Evolutionary conservation across 208 protist genomes (phyloP).

Genomic region (Tritrichomonas foetus): DNA sequence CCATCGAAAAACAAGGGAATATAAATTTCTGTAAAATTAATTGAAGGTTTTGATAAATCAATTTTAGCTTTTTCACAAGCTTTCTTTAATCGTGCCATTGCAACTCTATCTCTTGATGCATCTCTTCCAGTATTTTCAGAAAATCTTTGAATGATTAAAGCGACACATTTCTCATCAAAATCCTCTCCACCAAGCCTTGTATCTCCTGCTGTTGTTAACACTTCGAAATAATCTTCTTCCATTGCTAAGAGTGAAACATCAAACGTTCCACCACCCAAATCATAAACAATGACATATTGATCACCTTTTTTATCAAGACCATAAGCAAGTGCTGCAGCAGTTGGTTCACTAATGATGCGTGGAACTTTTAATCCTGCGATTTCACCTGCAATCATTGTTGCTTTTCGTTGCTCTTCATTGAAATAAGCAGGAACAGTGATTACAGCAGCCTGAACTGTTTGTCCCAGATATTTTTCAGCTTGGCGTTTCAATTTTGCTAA

Average conservation of each 20-base stretch:
- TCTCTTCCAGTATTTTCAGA: neutral
- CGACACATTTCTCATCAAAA: constrained; percentile 61
- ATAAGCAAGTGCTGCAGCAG: constrained; percentile 64
- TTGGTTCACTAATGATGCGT: constrained; percentile 64
- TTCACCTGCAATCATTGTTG: constrained; percentile 69
- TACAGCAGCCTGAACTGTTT: constrained; percentile 60
- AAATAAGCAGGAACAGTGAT: constrained; percentile 67
- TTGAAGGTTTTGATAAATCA: constrained; percentile 65
- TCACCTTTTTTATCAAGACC: constrained; percentile 59
- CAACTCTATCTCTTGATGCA: constrained; percentile 53
- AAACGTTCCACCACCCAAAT: constrained; percentile 86
- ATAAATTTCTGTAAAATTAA: constrained; percentile 64
- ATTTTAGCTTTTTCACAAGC: constrained; percentile 82
- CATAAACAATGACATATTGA: constrained; percentile 70
- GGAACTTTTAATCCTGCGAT: constrained; percentile 63
- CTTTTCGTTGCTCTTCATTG: constrained; percentile 72
- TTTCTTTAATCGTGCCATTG: constrained; percentile 68
- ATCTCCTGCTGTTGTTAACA: constrained; percentile 76
- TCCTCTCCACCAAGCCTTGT: constrained; percentile 90
- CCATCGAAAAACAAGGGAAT: constrained; percentile 82
- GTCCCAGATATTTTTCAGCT: constrained; percentile 43
- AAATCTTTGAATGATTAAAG: neutral
- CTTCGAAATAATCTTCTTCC: constrained; percentile 81
- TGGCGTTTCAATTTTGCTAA: constrained; percentile 37
- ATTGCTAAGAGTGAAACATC: constrained; percentile 90